Conservation (phyloP, 2,329 filamentous ascomycete species). For the Metarhizium brunneum region DNA sequence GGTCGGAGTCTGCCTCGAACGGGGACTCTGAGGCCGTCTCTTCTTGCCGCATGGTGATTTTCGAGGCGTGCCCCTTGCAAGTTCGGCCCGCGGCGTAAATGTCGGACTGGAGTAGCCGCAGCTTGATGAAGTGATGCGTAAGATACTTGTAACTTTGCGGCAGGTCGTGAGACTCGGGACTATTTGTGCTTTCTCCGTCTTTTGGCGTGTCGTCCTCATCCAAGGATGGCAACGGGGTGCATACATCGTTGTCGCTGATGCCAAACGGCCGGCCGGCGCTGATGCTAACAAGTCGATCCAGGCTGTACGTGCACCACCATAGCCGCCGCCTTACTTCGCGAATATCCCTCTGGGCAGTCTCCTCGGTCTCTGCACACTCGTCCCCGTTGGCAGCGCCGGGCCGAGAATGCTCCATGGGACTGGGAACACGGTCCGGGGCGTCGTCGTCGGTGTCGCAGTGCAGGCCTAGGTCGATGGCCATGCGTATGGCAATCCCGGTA, state of each 20-base stretch:
- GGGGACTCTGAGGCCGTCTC: too few species aligned
- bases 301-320: slow-evolving; percentile 95
- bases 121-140: slow-evolving; percentile 80
- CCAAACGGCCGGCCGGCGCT: slow-evolving; percentile 89
- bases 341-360: neutral
- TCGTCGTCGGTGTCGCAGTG: slow-evolving; percentile 83
- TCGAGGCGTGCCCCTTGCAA: slow-evolving; percentile 84
- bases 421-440: slow-evolving; percentile 15
- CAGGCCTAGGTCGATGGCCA: slow-evolving; percentile 82
- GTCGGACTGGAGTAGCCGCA: slow-evolving; percentile 74
- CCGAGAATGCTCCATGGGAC: neutral
- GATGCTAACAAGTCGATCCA: slow-evolving; percentile 84
- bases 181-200: slow-evolving; percentile 24
- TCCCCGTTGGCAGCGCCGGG: neutral
- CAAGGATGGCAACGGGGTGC: slow-evolving; percentile 83
- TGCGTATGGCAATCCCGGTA: slow-evolving; percentile 78
- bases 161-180: slow-evolving; percentile 19
- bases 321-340: slow-evolving; percentile 76
- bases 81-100: slow-evolving; percentile 41
- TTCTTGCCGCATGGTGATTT: slow-evolving; percentile 18
- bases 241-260: slow-evolving; percentile 88
- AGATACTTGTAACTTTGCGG: slow-evolving; percentile 70
- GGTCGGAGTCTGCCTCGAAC: slow-evolving; percentile 50
- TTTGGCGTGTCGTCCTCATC: slow-evolving; percentile 58
- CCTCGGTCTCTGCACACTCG: neutral